Percentiles rank a stretch among this genome's conserved stretches.
phyloP scores from a whole-genome alignment of 805 yeast genomes.

The Metschnikowia amazonensis region DNA sequence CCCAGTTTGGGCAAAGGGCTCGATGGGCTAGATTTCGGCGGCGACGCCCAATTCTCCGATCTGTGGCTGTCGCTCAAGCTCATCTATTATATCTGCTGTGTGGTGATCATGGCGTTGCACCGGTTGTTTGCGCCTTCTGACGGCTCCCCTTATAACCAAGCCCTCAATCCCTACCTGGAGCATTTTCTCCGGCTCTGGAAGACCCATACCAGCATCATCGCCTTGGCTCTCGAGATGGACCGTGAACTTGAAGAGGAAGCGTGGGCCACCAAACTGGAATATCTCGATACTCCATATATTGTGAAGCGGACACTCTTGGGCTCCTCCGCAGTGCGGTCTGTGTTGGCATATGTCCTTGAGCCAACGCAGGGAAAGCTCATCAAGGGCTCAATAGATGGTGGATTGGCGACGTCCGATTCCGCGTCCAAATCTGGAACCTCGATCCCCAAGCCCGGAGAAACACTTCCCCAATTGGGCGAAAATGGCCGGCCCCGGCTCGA shows the following conservation, averaged over 20 bases:
- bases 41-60: slow-evolving; percentile 15
- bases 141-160: slow-evolving; percentile 33
- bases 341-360: slow-evolving; percentile 58
- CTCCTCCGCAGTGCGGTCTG: slow-evolving; percentile 57
- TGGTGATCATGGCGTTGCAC: slow-evolving; percentile 29
- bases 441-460: not conserved
- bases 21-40: slow-evolving; percentile 15
- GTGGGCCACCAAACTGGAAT: slow-evolving; percentile 22
- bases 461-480: not conserved
- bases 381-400: slow-evolving; percentile 11
- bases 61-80: slow-evolving; percentile 20
- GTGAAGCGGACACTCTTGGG: slow-evolving; percentile 48
- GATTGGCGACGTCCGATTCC: not conserved
- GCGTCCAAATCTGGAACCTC: not conserved
- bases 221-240: slow-evolving; percentile 55
- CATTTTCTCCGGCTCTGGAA: slow-evolving; percentile 63
- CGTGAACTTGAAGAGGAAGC: slow-evolving; percentile 32
- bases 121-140: slow-evolving; percentile 28
- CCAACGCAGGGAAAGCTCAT: slow-evolving; percentile 27
- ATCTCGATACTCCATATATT: slow-evolving; percentile 30
- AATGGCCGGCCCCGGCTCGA: slow-evolving; percentile 13
- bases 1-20: slow-evolving; percentile 13
- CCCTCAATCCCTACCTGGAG: slow-evolving; percentile 60
- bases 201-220: slow-evolving; percentile 54
- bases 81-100: slow-evolving; percentile 30